Evolutionary conservation across 139 green algal species (phyloP).

Genomic region (Astrephomene gubernaculifera): DNA sequence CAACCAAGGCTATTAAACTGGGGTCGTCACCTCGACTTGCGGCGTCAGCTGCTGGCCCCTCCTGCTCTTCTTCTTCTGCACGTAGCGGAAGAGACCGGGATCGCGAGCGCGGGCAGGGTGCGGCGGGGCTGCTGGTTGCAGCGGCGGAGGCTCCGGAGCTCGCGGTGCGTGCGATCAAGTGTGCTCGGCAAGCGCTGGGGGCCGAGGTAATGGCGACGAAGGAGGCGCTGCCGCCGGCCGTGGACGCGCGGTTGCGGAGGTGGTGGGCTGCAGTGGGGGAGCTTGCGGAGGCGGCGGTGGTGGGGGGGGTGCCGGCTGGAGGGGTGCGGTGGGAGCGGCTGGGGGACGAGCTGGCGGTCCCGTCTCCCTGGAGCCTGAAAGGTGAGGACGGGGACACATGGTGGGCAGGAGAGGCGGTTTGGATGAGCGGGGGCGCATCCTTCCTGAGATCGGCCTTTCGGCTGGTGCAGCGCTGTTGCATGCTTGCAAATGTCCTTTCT

Average conservation of each 20-base stretch:
- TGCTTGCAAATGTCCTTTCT: no score
- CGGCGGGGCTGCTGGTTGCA: not conserved
- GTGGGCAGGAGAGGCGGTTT: not conserved
- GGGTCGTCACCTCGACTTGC: no score
- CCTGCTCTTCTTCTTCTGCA: not conserved
- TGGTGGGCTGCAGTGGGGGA: not conserved
- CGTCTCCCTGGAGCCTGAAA: not conserved
- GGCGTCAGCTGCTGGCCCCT: not conserved
- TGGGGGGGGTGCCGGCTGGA: not conserved
- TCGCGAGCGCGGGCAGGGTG: not conserved
- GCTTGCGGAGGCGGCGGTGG: not conserved
- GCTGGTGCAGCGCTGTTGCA: no score
- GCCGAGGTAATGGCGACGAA: not conserved
- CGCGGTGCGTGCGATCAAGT: not conserved
- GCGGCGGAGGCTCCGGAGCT: not conserved
- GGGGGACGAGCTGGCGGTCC: not conserved
- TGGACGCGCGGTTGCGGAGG: not conserved
- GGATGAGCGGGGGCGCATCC: not conserved
- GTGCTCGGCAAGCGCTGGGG: not conserved
- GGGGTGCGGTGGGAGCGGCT: not conserved
- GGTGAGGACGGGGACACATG: not conserved
- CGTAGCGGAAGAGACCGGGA: not conserved
- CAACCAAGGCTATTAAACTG: not conserved
- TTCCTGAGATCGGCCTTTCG: not conserved
- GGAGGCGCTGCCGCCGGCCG: not conserved